Evolutionary conservation across 176 grass and related monocot genomes (phyloP).

Genomic region (Secale cereale): DNA sequence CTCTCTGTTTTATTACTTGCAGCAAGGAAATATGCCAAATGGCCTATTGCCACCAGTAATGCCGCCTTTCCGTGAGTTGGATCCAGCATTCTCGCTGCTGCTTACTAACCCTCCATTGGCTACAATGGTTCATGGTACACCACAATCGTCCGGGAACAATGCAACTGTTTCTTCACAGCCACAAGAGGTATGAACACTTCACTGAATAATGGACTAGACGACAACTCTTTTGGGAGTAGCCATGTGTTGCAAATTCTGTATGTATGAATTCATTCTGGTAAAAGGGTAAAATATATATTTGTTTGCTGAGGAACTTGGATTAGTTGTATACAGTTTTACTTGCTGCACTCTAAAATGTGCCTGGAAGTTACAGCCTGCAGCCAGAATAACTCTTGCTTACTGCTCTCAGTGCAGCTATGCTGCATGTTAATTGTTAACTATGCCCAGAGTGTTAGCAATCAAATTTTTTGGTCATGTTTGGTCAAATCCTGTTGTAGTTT

Average conservation of each 20-base stretch:
- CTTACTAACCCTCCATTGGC: constrained; percentile 63
- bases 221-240: background rate
- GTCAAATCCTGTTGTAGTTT: background rate
- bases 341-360: background rate
- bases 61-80: constrained; percentile 52
- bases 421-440: background rate
- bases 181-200: constrained; percentile 43
- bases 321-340: background rate
- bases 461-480: background rate
- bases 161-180: constrained; percentile 37
- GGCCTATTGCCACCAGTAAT: constrained; percentile 46
- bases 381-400: background rate
- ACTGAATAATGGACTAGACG: background rate
- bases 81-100: constrained; percentile 59
- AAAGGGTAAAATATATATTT: constrained; percentile 3
- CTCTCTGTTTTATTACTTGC: constrained; percentile 9
- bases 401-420: background rate
- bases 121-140: constrained; percentile 40
- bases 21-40: constrained; percentile 65
- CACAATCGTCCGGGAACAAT: constrained; percentile 34
- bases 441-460: background rate
- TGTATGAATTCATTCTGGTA: background rate
- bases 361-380: background rate
- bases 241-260: constrained; percentile 7
- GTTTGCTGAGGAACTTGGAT: background rate